Evolutionary conservation across 805 yeast species (phyloP).

Genomic region (Metschnikowia borealis): DNA sequence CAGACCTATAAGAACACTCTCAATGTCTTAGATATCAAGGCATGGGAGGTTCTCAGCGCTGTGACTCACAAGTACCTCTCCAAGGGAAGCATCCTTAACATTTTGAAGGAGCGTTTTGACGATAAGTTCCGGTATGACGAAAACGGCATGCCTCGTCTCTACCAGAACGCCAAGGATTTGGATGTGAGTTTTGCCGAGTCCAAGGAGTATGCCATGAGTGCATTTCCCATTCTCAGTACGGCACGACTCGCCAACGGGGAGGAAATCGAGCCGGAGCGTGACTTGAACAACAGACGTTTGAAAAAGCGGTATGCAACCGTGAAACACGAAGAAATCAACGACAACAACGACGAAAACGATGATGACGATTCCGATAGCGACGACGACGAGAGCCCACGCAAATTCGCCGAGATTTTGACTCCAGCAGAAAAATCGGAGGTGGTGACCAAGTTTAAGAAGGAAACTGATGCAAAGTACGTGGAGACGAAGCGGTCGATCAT

Average conservation of each 20-base stretch:
- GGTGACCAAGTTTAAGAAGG: conserved; percentile 59
- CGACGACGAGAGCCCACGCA: conserved; percentile 21
- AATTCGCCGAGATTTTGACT: conserved; percentile 55
- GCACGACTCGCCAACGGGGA: conserved; percentile 52
- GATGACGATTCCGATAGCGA: conserved; percentile 20
- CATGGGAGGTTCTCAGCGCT: conserved; percentile 65
- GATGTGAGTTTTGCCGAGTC: conserved; percentile 63
- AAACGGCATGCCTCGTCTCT: conserved; percentile 75
- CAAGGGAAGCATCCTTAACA: conserved; percentile 59
- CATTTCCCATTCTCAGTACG: conserved; percentile 56
- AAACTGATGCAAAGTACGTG: conserved; percentile 72
- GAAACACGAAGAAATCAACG: conserved; percentile 36
- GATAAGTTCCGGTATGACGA: conserved; percentile 78
- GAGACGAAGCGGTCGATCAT: conserved; percentile 88
- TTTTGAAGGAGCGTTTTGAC: conserved; percentile 79
- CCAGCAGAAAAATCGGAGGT: conserved; percentile 56
- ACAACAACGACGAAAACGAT: conserved; percentile 12
- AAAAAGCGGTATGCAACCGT: conserved; percentile 22
- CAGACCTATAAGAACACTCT: conserved; percentile 41
- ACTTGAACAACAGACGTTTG: conserved; percentile 31
- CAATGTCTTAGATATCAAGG: conserved; percentile 43
- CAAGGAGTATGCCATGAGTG: conserved; percentile 49
- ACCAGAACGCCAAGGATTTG: conserved; percentile 71
- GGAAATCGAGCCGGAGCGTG: conserved; percentile 58
- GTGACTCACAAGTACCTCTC: conserved; percentile 58